Evolutionary conservation across 495 filamentous ascomycete species (phyloP), one percentile per base, ranked within the genome.

Genomic region (Talaromyces proteolyticus): DNA sequence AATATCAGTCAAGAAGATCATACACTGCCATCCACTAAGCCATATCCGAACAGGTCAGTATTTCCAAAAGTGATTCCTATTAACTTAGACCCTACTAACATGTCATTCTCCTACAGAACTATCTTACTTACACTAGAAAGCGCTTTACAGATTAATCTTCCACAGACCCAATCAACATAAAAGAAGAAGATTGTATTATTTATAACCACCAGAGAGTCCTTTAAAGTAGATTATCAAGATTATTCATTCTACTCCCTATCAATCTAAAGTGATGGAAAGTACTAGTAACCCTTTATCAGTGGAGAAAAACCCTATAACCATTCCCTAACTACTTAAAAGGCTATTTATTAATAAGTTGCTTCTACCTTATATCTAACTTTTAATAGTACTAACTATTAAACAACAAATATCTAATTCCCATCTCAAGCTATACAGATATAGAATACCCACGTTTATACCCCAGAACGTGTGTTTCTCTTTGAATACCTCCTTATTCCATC

Each of bases 321-420:
- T 76, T 84, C 85, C 58, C 82, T 88, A 18, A 90, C 88, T 56
- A 90, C 89, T 66, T 85, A 95, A 53, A 96, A 95, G 78, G 95
- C 90, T 82, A 91, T 92, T 68, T 96, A 95, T 67, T 89, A 95
- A 91, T 91, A 85, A 80, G 86, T 52, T 18, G 49, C 17, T 44
- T 23, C 16, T 38, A 3, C 16, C 17, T 21, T 11, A 10, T 12
- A 22, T 39, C 24, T 7, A 40, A 42, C 46, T 57, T 56, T 67
- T 60, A 73, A 62, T 67, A 67, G 57, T 62, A 51, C 52, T 12
- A 45, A 38, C 54, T n/a, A n/a, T n/a, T n/a, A n/a, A n/a, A 55
- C 69, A 96, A 91, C 76, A 95, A 95, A 76, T 92, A 91, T 62
- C 77, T 96, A 91, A 96, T 66, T 94, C 91, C 18, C 91, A 96